Base-by-base conservation (phyloP, 805 yeast genomes). In the Barnettozyma botsteinii region DNA sequence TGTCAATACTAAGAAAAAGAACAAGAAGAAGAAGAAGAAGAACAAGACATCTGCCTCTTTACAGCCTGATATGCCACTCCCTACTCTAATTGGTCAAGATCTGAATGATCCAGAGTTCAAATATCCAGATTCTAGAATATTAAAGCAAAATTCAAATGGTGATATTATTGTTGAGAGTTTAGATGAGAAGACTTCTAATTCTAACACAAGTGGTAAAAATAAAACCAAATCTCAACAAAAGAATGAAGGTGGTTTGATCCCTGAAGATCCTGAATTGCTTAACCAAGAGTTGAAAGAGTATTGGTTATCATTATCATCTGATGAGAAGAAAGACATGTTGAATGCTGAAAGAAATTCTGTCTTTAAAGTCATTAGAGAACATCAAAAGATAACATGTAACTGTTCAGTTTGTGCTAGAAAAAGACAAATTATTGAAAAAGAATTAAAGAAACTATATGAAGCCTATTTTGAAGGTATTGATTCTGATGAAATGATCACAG, bases 391-490 rank as follows among this genome's bases (percentile, higher is more conserved):
- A 20, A 59, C 57, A 12, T 88, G 96, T 57, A 71, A 76, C 42
- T 89, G 96, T 57, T 65, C 79, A 4, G 77, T 77, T 15, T 89
- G 96, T 63, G 91, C 89, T 2, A 73, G 85, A 33, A 80, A 83
- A 49, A 77, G 81, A 52, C 61, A 67, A 37, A 77, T 85, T 13
- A 73, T 86, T 47, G 93, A 84, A 54, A 79, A 76, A 49, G 95
- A 85, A 56, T 69, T 88, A 52, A 87, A 80, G 51, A 74, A 73
- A 40, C 72, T 85, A 7, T 86, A 84, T 55, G 81, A 81, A 46
- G 75, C 77, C 14, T 78, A 81, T 52, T 80, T 79, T 46, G 78
- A 74, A 28, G 50, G 53, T 19, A 41, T 52, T 17, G 55, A 51
- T 29, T 35, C 43, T 7, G 42, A 48, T 20, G 45, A 43, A 19